Base-by-base conservation (phyloP, 2,329 filamentous ascomycete genomes). In the Aspergillus piperis region DNA sequence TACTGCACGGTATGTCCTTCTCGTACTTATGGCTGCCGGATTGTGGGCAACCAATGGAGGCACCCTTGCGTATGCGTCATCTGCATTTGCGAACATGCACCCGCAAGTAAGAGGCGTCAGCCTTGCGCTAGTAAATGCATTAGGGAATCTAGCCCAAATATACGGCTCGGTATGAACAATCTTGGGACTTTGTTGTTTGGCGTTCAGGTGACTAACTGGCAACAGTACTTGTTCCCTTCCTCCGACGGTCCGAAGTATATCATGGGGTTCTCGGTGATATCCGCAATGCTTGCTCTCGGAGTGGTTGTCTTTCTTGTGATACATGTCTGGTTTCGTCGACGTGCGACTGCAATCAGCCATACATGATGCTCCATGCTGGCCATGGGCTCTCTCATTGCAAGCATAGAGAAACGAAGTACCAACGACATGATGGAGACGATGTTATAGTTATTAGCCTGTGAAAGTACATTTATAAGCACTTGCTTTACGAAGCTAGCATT, bases 21-120 rank as follows among this genome's bases (percentile, higher is more conserved):
- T 86, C 0, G 81, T 85, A 2, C 73, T 86, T 58, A 84, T 85
- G 82, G 82, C 83, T 0, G 79, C 81, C 1, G 84, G 82, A 0
- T 73, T 86, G 0, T 85, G 82, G 83, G 75, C 81, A 0, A 79
- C 80, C 1, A 85, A 86, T 65, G 82, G 79, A 0, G 75, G 82
- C 2, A 76, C 80, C 0, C 73, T 86, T 17, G 78, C 82, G 0
- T 86, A 82, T 59, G 81, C 81, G 0, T 81, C 82, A 3, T 80
- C 81, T 0, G 82, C 81, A 0, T 85, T 86, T 65, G 78, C 77
- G 1, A 69, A 73, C 17, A 80, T 85, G 77, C 73, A 76, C 19
- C 77, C 77, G 0, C 82, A 85, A 63, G 78, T 79, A 3, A 71
- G 83, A n/a, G 83, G 78, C 13, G 78, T 86, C n/a, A 76, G 77